Evolutionary conservation across 106 monocot genomes (phyloP).

Genomic region (Dendrobium nobile): DNA sequence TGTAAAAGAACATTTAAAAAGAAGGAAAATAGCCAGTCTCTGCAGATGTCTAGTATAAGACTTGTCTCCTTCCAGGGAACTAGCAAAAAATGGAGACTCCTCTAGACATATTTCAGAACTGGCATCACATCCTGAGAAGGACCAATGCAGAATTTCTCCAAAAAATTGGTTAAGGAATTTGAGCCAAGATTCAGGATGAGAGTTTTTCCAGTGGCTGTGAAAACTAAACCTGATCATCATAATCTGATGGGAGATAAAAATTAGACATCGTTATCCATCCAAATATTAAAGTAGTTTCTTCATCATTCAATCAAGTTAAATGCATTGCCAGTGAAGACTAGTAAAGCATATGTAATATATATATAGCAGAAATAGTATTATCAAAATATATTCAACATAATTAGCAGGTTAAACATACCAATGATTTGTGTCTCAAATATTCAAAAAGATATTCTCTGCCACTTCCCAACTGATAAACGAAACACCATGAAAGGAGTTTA

Average conservation of each 20-base stretch:
- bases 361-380: neutral
- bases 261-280: neutral
- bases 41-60: slow-evolving; percentile 44
- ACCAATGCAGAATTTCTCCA: slow-evolving; percentile 47
- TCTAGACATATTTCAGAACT: slow-evolving; percentile 33
- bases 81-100: slow-evolving; percentile 66
- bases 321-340: slow-evolving; percentile 1
- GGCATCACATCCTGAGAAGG: slow-evolving; percentile 26
- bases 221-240: slow-evolving; percentile 71
- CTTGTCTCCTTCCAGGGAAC: slow-evolving; percentile 19
- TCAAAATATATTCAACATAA: slow-evolving; percentile 3
- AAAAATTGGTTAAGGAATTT: slow-evolving; percentile 51
- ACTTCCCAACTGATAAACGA: slow-evolving; percentile 15
- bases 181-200: slow-evolving; percentile 41
- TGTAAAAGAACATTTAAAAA: slow-evolving; percentile 60
- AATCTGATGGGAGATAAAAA: slow-evolving; percentile 31
- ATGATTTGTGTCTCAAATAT: slow-evolving; percentile 56
- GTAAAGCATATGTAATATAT: neutral
- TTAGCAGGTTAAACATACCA: slow-evolving; percentile 25
- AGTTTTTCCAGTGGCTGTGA: slow-evolving; percentile 22
- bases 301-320: neutral
- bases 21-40: slow-evolving; percentile 57
- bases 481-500: slow-evolving; percentile 34
- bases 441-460: slow-evolving; percentile 14
- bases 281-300: neutral